Conservation (phyloP, 371 early-diverging fungal genomes). For the Apophysomyces trapeziformis region DNA sequence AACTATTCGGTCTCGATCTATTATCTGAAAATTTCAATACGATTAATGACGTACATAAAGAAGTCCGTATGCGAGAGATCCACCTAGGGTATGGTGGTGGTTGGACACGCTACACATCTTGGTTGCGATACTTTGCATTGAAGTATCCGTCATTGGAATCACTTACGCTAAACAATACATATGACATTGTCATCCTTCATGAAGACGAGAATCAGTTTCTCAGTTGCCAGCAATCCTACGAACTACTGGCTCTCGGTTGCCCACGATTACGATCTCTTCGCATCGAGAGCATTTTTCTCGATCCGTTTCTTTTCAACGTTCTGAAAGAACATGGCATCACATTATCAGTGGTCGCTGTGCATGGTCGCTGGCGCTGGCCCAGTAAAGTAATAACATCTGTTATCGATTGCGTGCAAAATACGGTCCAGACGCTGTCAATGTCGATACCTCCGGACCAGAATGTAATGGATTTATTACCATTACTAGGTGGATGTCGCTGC, state of each 20-base stretch:
- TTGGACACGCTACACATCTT: background rate
- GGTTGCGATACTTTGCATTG: background rate
- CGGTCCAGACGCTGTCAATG: background rate
- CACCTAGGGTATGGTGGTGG: background rate
- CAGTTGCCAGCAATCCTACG: background rate
- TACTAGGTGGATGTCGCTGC: background rate
- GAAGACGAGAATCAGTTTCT: background rate
- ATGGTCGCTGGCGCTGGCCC: background rate
- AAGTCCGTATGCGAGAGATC: background rate
- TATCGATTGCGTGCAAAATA: background rate
- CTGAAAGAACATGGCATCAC: background rate
- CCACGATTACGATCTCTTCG: background rate
- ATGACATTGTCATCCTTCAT: background rate
- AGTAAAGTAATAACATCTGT: background rate
- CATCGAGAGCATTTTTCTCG: slow-evolving; percentile 1
- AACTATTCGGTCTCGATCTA: background rate
- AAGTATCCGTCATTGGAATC: background rate
- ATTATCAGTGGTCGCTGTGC: background rate
- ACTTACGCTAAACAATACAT: background rate
- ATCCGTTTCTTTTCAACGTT: background rate
- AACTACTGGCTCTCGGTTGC: background rate
- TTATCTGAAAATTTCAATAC: background rate
- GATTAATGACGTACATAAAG: background rate
- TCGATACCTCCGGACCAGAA: background rate
- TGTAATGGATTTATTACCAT: background rate